These are phyloP conservation scores for Secale cereale DNA, from an alignment of 176 grass and related monocot genomes.

Conservation along the genomic window DNA sequence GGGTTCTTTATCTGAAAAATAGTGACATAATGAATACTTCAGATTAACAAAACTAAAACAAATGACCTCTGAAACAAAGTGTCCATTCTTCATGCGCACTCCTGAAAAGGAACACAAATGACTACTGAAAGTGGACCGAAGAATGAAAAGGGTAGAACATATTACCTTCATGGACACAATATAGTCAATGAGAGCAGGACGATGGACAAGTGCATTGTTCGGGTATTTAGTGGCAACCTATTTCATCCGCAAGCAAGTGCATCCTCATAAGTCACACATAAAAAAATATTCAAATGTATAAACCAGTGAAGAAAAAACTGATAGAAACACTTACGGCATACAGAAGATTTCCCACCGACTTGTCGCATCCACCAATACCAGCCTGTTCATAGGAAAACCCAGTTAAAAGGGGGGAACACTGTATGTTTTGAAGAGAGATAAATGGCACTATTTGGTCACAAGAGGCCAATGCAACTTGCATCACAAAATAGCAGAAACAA, in stretches of 20 bases:
- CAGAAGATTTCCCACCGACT: conserved; percentile 73
- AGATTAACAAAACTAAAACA: not conserved
- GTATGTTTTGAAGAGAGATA: not conserved
- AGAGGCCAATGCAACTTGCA: not conserved
- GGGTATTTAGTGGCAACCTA: conserved; percentile 93
- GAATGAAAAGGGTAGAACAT: not conserved
- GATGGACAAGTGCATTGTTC: conserved; percentile 77
- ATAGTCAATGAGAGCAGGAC: conserved; percentile 68
- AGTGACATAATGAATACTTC: not conserved
- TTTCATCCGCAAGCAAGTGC: conserved; percentile 29
- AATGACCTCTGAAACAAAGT: conserved; percentile 2
- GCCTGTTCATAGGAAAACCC: conserved; percentile 48
- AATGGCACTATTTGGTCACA: not conserved
- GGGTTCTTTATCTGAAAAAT: conserved; percentile 73
- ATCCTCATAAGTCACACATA: conserved; percentile 6
- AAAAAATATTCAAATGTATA: not conserved
- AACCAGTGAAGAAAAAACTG: too few species aligned
- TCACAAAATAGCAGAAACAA: not conserved
- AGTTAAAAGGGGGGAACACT: not conserved
- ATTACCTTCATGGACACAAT: conserved; percentile 65
- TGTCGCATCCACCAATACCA: conserved; percentile 56
- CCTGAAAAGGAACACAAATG: not conserved
- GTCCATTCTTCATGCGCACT: not conserved
- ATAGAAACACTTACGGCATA: conserved; percentile 39
- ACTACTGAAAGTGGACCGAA: not conserved